Conservation (phyloP, 176 grass and related monocot species). For the Areca catechu region DNA sequence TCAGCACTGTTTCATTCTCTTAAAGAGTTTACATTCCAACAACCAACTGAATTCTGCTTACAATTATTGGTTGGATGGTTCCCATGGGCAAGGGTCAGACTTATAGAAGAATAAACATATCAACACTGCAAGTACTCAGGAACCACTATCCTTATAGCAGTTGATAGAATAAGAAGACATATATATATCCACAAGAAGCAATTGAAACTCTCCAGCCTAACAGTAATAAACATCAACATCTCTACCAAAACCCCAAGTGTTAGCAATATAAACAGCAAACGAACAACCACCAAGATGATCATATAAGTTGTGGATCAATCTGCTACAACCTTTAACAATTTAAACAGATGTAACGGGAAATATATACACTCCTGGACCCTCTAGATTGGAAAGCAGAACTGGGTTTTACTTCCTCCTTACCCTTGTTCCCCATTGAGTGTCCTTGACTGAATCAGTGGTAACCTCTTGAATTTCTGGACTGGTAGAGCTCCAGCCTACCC, state of each 20-base stretch:
- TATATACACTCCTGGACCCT: conserved; percentile 36
- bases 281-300: conserved; percentile 12
- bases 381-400: conserved; percentile 33
- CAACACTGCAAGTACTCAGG: no score
- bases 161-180: no score
- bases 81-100: no score
- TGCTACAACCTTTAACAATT: conserved; percentile 16
- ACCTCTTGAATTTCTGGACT: conserved; percentile 67
- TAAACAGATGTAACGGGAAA: conserved; percentile 24
- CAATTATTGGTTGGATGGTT: no score
- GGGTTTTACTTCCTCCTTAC: conserved; percentile 21
- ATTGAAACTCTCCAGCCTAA: conserved; percentile 22
- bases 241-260: conserved; percentile 24
- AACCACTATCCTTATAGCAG: no score
- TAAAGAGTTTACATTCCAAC: no score
- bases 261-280: conserved; percentile 21
- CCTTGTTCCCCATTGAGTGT: conserved; percentile 13
- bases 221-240: conserved; percentile 25
- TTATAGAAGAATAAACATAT: no score
- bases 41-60: no score
- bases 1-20: no score
- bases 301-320: conserved; percentile 23
- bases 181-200: no score
- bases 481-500: conserved; percentile 83
- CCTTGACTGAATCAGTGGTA: conserved; percentile 47